These are phyloP conservation scores for Arxiozyma heterogenica DNA, from an alignment of 1,139 yeast species.

Conservation along the genomic window DNA sequence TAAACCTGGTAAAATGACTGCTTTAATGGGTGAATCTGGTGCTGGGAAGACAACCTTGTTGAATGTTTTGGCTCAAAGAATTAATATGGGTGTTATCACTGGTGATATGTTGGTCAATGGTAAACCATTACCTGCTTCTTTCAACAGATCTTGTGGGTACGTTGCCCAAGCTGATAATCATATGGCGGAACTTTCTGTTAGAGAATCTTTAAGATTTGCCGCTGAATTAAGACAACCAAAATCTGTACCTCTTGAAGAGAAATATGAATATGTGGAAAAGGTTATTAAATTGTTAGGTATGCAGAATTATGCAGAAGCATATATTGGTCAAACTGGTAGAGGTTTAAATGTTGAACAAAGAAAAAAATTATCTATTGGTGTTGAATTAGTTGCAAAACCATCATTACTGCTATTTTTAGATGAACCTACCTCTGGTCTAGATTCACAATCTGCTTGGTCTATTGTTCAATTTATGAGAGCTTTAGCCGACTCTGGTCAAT, in stretches of 20 bases:
- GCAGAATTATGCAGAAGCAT: slow-evolving; percentile 54
- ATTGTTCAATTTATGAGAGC: slow-evolving; percentile 43
- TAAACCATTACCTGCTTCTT: slow-evolving; percentile 41
- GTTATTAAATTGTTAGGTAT: slow-evolving; percentile 48
- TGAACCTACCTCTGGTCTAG: slow-evolving; percentile 54
- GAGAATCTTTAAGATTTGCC: slow-evolving; percentile 53
- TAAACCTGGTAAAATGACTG: slow-evolving; percentile 56
- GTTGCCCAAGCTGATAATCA: slow-evolving; percentile 62
- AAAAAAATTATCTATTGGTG: slow-evolving; percentile 58
- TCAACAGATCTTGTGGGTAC: slow-evolving; percentile 55
- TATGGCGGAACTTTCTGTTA: slow-evolving; percentile 47
- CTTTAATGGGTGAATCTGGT: slow-evolving; percentile 62
- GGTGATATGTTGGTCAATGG: slow-evolving; percentile 62
- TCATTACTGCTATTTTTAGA: slow-evolving; percentile 44
- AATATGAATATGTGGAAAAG: slow-evolving; percentile 50
- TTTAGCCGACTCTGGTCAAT: slow-evolving; percentile 47
- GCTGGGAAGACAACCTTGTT: slow-evolving; percentile 61
- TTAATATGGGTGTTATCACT: slow-evolving; percentile 49
- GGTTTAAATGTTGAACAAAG: slow-evolving; percentile 62
- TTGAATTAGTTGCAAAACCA: slow-evolving; percentile 50
- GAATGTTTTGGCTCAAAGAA: slow-evolving; percentile 51
- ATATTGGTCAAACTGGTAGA: slow-evolving; percentile 47
- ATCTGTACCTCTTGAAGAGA: slow-evolving; percentile 40
- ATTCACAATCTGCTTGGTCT: slow-evolving; percentile 53
- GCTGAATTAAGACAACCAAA: slow-evolving; percentile 51